Conservation (phyloP, 2,329 filamentous ascomycete species). For the Apiospora phragmitis region DNA sequence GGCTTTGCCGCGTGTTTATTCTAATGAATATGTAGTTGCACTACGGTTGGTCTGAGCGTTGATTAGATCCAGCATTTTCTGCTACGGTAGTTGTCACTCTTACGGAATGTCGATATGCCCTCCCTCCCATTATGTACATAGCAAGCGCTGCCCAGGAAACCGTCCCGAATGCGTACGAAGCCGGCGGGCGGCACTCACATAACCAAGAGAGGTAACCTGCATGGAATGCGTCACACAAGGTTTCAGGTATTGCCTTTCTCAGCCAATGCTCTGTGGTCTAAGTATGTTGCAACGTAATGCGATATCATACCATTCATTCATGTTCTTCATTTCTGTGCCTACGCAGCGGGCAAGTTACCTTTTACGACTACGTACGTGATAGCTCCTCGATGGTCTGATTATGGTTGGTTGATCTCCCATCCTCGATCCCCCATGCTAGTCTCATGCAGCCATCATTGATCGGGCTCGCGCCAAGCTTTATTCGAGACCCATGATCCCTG, state of each 20-base stretch:
- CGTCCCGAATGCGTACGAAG: not conserved
- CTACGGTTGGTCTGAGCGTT: no score
- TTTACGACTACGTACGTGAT: not conserved
- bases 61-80: no score
- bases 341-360: not conserved
- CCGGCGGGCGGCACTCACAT: not conserved
- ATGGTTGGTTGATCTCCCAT: conserved; percentile 6
- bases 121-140: no score
- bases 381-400: not conserved
- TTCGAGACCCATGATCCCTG: not conserved
- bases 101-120: no score
- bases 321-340: not conserved
- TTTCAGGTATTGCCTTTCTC: not conserved
- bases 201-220: no score
- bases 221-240: not conserved
- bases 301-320: not conserved
- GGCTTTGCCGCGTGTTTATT: no score
- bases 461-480: not conserved
- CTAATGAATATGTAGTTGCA: no score
- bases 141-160: not conserved
- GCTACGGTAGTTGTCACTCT: not conserved
- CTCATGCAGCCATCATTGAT: not conserved
- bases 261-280: not conserved
- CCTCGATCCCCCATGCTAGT: not conserved
- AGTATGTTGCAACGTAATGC: not conserved